Evolutionary conservation across 306 rosid genomes (phyloP), one percentile per base, ranked within the genome.

Genomic region (Dalbergia oliveri): DNA sequence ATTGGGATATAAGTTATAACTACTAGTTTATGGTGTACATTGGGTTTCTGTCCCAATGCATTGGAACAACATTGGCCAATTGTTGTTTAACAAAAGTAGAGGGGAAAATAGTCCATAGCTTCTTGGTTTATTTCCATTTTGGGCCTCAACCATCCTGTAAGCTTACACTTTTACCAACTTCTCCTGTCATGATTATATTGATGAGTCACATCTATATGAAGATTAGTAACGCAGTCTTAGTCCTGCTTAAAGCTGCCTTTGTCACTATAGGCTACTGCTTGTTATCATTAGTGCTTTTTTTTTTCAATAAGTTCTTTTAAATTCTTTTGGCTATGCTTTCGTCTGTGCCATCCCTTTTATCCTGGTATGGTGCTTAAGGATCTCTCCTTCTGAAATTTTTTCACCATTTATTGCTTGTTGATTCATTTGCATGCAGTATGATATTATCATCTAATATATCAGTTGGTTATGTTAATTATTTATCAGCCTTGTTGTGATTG

Each of bases 1-100:
- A 69, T 34, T 75, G 39, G 50, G 39, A 57, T 53, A 5, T 85
- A 76, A 44, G 39, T 47, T 53, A 5, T 85, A 76, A 53, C 21
- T 23, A 78, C 51, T 74, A 15, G 34, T 34, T 74, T 59, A 58
- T 50, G 44, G 58, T 19, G 37, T 50, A 49, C 68, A 59, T 44
- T 47, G 43, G 41, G 21, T 49, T 65, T 78, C 63, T 47, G 31
- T 53, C 41, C 73, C 59, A 77, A 35, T 47, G 13, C 72, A 57
- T 34, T 64, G 8, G 51, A 14, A 53, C 21, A 53, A 53, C 5
- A 53, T 53, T 53, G 3, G 19, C 9, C 19, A 53, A 26, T 31
- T 26, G 41, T 4, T 10, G 18, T 61, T 61, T 61, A 61, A 61
- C 66, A 26, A 61, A 26, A 61, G 7, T 26, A 61, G 4, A 4